These are phyloP conservation scores for Cryptococcus wingfieldii DNA, from an alignment of 1,284 basidiomycete species.

Conservation along the genomic window DNA sequence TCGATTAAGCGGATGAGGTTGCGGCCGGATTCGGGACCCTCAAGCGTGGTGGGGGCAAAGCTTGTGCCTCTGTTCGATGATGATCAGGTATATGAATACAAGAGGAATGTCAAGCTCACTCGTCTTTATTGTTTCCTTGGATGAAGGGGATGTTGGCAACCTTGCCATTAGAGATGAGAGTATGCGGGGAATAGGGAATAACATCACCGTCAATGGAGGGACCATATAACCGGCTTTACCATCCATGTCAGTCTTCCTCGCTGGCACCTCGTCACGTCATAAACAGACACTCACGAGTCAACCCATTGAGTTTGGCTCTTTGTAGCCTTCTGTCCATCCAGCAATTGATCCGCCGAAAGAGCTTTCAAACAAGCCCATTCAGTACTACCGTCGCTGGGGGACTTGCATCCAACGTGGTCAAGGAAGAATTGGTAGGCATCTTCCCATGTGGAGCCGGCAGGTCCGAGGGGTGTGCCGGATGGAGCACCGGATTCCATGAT, in stretches of 20 bases:
- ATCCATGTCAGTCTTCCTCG: too few species aligned
- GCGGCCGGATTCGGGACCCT: conserved; percentile 12
- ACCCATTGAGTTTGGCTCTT: conserved; percentile 3
- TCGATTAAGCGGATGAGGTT: conserved; percentile 24
- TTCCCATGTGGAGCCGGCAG: conserved; percentile 28
- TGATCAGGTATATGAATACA: conserved; percentile 17
- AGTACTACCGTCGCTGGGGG: too few species aligned
- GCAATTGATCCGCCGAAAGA: conserved; percentile 23
- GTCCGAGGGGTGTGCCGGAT: conserved; percentile 27
- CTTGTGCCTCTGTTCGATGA: conserved; percentile 26
- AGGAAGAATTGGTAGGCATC: conserved; percentile 31
- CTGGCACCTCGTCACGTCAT: neutral
- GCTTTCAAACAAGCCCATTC: conserved; percentile 34
- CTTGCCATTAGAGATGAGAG: conserved; percentile 29
- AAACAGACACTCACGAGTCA: conserved; percentile 10
- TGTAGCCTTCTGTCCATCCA: conserved; percentile 24
- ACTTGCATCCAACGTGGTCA: conserved; percentile 7
- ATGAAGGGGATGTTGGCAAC: conserved; percentile 45
- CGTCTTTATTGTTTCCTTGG: conserved; percentile 43
- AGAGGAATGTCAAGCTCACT: conserved; percentile 23
- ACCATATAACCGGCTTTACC: conserved; percentile 3
- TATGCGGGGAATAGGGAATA: conserved; percentile 34
- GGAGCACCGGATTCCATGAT: conserved; percentile 48
- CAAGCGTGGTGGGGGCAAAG: conserved; percentile 28
- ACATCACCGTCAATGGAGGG: conserved; percentile 43